Conservation (phyloP, 371 early-diverging fungal genomes). For the Mortierella sp. region DNA sequence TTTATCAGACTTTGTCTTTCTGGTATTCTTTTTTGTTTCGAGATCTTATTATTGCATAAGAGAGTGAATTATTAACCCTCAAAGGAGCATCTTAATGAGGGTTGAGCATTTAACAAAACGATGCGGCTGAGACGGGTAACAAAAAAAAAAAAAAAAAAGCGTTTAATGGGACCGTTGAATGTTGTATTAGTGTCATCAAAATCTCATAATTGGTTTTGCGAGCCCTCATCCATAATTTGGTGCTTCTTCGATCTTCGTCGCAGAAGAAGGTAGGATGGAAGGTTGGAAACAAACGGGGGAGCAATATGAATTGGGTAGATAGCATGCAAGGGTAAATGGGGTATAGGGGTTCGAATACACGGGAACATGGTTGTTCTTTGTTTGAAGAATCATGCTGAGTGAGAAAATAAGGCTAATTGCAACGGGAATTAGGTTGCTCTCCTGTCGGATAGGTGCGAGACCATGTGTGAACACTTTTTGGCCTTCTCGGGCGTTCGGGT, state of each 20-base stretch:
- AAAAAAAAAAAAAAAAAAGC: not conserved
- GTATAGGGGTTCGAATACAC: not conserved
- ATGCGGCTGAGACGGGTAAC: slow-evolving; percentile 11
- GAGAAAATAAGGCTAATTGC: not conserved
- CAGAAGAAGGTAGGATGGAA: not conserved
- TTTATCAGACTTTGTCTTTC: not conserved
- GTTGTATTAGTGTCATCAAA: not conserved
- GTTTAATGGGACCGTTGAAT: not conserved
- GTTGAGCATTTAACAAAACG: not conserved
- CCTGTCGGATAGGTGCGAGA: not conserved
- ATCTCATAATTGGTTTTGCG: slow-evolving; percentile 6
- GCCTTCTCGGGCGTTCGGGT: not conserved
- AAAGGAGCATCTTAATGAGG: not conserved
- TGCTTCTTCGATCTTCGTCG: not conserved
- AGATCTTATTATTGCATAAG: slow-evolving; percentile 1
- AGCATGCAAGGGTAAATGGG: not conserved
- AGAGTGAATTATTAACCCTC: not conserved
- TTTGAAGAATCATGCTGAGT: not conserved
- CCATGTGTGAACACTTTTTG: not conserved
- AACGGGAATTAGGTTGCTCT: not conserved
- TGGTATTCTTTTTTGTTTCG: not conserved
- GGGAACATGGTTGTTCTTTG: not conserved
- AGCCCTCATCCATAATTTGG: not conserved
- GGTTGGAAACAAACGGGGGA: not conserved
- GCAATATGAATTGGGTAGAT: not conserved